phyloP scores from a whole-genome alignment of 2,329 filamentous ascomycete species.

The Aspergillus flavus region DNA sequence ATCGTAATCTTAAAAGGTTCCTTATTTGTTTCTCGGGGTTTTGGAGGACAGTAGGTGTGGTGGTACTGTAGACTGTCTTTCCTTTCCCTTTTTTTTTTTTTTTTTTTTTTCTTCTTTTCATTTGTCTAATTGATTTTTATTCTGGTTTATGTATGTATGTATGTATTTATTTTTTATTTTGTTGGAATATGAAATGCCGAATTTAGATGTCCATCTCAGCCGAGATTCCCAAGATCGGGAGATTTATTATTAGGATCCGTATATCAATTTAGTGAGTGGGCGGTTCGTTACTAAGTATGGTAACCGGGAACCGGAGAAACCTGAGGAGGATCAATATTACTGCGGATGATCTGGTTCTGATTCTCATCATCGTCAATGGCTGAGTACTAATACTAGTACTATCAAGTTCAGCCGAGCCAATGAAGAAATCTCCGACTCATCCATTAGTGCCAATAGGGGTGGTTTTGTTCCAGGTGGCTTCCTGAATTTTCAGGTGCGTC shows the following conservation, averaged over 20 bases:
- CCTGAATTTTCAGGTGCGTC: neutral
- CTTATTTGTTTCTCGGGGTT: neutral
- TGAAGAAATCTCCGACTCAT: slow-evolving; percentile 12
- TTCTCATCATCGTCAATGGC: no score
- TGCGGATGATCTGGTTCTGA: no score
- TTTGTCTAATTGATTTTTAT: no score
- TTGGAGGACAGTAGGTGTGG: neutral
- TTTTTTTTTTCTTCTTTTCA: no score
- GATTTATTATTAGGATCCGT: neutral
- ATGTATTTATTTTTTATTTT: neutral
- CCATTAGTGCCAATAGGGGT: neutral
- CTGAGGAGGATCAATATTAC: neutral
- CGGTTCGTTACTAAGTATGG: neutral
- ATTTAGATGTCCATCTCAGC: neutral
- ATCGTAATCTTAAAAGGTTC: neutral
- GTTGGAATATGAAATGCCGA: neutral
- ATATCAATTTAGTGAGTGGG: neutral
- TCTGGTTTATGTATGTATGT: neutral
- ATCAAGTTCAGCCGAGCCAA: slow-evolving; percentile 4
- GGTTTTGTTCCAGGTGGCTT: neutral
- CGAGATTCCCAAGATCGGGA: neutral
- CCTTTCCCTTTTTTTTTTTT: neutral
- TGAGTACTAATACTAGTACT: no score
- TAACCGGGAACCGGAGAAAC: neutral
- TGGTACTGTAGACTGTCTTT: neutral